Percentiles rank a stretch among this genome's conserved stretches.
These are phyloP conservation scores for Chrysoporthe cubensis DNA, from an alignment of 2,329 filamentous ascomycete species.

Conservation along the genomic window DNA sequence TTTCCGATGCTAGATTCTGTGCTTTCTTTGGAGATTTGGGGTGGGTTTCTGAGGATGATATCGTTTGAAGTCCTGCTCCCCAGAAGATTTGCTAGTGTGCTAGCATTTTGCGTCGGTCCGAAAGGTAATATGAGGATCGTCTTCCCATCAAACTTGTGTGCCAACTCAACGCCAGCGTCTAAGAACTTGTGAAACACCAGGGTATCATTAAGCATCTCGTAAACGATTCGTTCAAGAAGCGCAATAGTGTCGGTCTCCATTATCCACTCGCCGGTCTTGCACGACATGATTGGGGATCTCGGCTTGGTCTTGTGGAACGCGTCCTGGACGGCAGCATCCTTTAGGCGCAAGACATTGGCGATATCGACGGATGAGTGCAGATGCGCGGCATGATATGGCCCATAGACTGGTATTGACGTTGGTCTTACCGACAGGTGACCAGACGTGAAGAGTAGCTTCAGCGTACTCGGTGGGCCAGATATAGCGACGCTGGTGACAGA, in stretches of 20 bases:
- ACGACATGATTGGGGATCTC: slow-evolving; percentile 55
- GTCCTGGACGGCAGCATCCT: slow-evolving; percentile 43
- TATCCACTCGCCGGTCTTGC: slow-evolving; percentile 50
- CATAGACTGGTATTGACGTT: slow-evolving; percentile 57
- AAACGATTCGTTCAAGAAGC: slow-evolving; percentile 48
- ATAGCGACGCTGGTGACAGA: slow-evolving; percentile 54
- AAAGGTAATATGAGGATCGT: slow-evolving; percentile 53
- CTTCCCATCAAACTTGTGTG: slow-evolving; percentile 43
- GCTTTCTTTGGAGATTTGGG: slow-evolving; percentile 41
- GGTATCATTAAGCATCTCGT: slow-evolving; percentile 55
- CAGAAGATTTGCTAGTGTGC: slow-evolving; percentile 49
- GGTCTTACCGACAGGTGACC: slow-evolving; percentile 46
- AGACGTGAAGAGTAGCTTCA: slow-evolving; percentile 48
- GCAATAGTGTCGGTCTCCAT: slow-evolving; percentile 44
- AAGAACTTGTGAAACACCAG: slow-evolving; percentile 53
- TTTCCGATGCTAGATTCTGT: slow-evolving; percentile 46
- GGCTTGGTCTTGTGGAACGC: slow-evolving; percentile 48
- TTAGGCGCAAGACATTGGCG: slow-evolving; percentile 49
- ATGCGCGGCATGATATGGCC: slow-evolving; percentile 61
- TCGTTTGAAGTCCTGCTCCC: slow-evolving; percentile 47
- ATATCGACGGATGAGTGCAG: slow-evolving; percentile 52
- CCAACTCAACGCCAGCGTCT: slow-evolving; percentile 50
- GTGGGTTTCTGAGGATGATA: slow-evolving; percentile 45
- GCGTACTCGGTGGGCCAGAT: slow-evolving; percentile 56
- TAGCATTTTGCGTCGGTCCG: slow-evolving; percentile 54